Conservation (phyloP, 805 yeast genomes). For the Candida easanensis region DNA sequence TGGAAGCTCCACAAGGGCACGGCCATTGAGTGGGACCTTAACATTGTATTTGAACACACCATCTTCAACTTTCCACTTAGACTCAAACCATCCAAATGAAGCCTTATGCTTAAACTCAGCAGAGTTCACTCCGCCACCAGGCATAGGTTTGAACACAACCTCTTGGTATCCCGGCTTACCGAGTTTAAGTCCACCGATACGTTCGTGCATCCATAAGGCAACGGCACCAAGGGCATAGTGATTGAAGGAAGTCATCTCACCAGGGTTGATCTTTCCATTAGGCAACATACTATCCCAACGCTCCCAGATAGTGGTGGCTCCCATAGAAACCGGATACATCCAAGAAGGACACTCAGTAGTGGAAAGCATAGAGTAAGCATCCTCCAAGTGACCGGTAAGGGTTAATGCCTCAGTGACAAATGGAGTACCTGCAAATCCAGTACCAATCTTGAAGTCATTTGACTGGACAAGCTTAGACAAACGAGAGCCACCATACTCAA, state of each 20-base stretch:
- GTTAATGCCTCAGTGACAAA: conserved; percentile 18
- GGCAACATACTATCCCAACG: conserved; percentile 22
- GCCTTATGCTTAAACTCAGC: conserved; percentile 15
- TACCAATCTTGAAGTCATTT: conserved; percentile 18
- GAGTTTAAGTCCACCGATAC: conserved; percentile 18
- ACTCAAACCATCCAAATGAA: conserved; percentile 19
- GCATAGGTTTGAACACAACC: conserved; percentile 15
- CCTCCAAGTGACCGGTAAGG: conserved; percentile 10
- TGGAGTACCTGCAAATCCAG: conserved; percentile 23
- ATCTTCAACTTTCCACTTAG: conserved; percentile 12
- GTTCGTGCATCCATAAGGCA: conserved; percentile 21
- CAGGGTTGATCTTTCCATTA: conserved; percentile 20
- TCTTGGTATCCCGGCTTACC: conserved; percentile 9
- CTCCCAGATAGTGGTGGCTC: conserved; percentile 23
- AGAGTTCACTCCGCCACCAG: conserved; percentile 15
- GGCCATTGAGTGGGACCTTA: conserved; percentile 15
- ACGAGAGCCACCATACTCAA: conserved; percentile 6
- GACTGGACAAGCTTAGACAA: too few species aligned
- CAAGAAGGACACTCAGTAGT: conserved; percentile 17
- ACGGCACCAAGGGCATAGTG: conserved; percentile 24
- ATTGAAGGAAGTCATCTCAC: conserved; percentile 22
- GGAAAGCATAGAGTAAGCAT: conserved; percentile 15
- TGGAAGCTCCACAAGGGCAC: conserved; percentile 15
- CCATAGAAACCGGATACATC: conserved; percentile 20
- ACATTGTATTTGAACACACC: conserved; percentile 9